Base-by-base conservation (phyloP, 371 early-diverging fungal genomes). In the Rhizomucor pusillus region DNA sequence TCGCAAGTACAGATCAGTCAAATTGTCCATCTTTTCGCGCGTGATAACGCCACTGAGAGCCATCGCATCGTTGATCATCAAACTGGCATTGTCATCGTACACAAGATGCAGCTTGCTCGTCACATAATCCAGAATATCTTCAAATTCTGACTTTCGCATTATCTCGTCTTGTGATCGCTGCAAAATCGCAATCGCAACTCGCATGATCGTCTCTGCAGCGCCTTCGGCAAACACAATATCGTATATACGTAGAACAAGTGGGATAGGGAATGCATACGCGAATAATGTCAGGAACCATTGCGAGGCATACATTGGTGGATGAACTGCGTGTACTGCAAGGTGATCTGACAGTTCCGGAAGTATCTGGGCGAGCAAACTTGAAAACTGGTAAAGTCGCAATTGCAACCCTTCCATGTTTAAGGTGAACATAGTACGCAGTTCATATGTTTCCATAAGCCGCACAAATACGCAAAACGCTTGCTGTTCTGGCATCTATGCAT, bases 271-370 rank as follows among this genome's bases (percentile, higher is more conserved):
- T 4, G 88, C 79, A 68, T 90, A 90, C 0, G 92, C 88, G 66
- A 92, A 92, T 35, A 90, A 59, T 3, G 92, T 92, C 84, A 92
- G 75, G 72, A 91, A 88, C 95, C 94, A 91, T 64, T 90, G 90
- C 12, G 89, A 85, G 5, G 87, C 93, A 54, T 90, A 96, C 91
- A 94, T 93, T 47, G 86, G 89, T 0, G 89, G 66, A 47, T 79
- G 71, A 19, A 95, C 81, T 47, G 87, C 87, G 56, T 90, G 84
- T 56, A 69, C 59, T 12, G 73, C 71, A 37, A 94, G 75, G 59
- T 93, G 94, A 25, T 79, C 74, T 49, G 79, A 65, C 14, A 94
- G 69, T 49, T 77, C 71, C 13, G 95, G 95, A 60, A 94, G 69
- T 47, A 76, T 66, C 53, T 93, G 92, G 2, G 84, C 67, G 11